Conservation (phyloP, 2,329 filamentous ascomycete species). For the Fusarium praegraminearum region DNA sequence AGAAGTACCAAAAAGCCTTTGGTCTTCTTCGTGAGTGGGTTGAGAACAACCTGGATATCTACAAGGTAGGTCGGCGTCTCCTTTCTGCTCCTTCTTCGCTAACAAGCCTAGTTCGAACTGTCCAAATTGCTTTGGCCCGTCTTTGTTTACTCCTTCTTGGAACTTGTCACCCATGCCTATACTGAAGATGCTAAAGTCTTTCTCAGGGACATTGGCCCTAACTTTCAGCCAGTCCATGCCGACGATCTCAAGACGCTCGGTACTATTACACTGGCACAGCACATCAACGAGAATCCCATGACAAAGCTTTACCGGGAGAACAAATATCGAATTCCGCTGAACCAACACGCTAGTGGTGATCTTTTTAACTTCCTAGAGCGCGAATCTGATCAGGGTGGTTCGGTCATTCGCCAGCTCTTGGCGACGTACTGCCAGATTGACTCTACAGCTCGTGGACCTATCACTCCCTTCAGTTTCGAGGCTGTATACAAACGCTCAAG, state of each 20-base stretch:
- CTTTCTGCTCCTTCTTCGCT: conserved; percentile 30
- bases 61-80: conserved; percentile 72
- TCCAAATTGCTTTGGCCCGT: conserved; percentile 90
- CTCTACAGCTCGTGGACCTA: conserved; percentile 69
- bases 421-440: conserved; percentile 69
- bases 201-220: conserved; percentile 72
- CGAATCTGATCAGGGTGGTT: conserved; percentile 84
- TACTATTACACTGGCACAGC: conserved; percentile 79
- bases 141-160: conserved; percentile 92
- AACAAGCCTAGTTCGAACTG: conserved; percentile 77
- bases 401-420: conserved; percentile 80
- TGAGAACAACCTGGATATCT: conserved; percentile 91
- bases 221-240: conserved; percentile 81
- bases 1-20: conserved; percentile 82
- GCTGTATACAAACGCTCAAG: conserved; percentile 68
- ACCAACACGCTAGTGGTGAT: conserved; percentile 82
- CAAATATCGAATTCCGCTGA: conserved; percentile 92
- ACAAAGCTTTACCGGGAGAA: conserved; percentile 85
- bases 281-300: conserved; percentile 80
- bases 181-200: conserved; percentile 79
- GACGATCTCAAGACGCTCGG: conserved; percentile 84
- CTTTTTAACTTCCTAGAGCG: conserved; percentile 90
- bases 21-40: conserved; percentile 83
- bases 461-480: conserved; percentile 73
- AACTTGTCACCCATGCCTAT: conserved; percentile 79